A percentile compares a stretch with the other conserved stretches of the same genome.
These are phyloP conservation scores for Halteria grandinella DNA, from an alignment of 73 alveolate species.

Conservation along the genomic window DNA sequence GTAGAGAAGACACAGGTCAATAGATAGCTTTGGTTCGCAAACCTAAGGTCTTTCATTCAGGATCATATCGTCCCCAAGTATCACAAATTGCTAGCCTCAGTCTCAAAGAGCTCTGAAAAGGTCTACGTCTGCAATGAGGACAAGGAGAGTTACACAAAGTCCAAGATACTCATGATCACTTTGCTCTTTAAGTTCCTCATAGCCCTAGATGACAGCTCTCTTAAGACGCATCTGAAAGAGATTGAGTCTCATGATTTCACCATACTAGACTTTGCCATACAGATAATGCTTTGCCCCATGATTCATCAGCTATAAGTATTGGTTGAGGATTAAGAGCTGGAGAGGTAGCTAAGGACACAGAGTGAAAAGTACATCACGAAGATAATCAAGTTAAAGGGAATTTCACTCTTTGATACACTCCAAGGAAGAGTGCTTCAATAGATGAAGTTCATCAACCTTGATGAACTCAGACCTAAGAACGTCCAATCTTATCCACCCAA, in stretches of 20 bases:
- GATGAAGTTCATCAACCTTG: not conserved
- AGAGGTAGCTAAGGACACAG: constrained; percentile 20
- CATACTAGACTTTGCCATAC: not conserved
- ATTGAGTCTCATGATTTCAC: not conserved
- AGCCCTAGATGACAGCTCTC: constrained; percentile 20
- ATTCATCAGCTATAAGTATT: constrained; percentile 25
- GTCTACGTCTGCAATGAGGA: constrained; percentile 36
- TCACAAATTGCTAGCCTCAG: not conserved
- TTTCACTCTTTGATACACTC: not conserved
- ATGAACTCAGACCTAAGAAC: constrained; percentile 20
- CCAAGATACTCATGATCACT: constrained; percentile 18
- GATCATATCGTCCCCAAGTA: not conserved
- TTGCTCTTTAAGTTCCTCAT: constrained; percentile 18
- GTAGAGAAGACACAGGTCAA: not conserved
- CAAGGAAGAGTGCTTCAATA: not conserved
- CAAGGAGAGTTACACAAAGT: constrained; percentile 40
- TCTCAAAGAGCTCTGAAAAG: constrained; percentile 7
- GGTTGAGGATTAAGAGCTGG: constrained; percentile 46
- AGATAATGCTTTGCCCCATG: constrained; percentile 17
- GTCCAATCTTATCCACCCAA: constrained; percentile 35
- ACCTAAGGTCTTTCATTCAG: not conserved
- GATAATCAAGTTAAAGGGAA: not conserved
- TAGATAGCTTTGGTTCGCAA: constrained; percentile 1
- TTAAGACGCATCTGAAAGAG: not conserved
- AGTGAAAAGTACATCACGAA: constrained; percentile 13